phyloP scores from a whole-genome alignment of 2,329 filamentous ascomycete species.

The Kalaharituber pfeilii region DNA sequence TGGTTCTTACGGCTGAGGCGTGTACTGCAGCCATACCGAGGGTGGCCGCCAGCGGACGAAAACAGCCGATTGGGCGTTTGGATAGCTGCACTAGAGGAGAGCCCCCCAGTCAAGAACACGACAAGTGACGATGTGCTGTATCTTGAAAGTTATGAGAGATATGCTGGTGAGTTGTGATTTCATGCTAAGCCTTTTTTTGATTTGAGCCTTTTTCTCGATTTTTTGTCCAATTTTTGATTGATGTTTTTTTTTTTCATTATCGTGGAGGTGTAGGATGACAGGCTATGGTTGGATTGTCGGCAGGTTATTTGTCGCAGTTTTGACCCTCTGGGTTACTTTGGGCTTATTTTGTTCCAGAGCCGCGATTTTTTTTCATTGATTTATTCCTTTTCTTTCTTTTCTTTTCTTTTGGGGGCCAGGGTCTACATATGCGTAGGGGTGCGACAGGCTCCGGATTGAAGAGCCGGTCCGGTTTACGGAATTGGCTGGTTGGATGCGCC shows the following conservation, averaged over 20 bases:
- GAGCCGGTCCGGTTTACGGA: neutral
- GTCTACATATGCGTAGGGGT: no score
- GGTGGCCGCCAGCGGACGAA: constrained; percentile 26
- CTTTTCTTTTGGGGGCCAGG: no score
- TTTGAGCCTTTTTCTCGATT: neutral
- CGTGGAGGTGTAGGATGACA: neutral
- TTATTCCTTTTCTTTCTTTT: no score
- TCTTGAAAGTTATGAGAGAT: constrained; percentile 47
- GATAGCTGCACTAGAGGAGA: constrained; percentile 27
- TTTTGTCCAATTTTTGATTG: neutral
- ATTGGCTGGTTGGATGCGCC: constrained; percentile 9
- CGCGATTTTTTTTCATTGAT: no score
- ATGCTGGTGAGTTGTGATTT: constrained; percentile 37
- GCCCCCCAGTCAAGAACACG: constrained; percentile 27
- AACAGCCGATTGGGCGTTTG: constrained; percentile 27
- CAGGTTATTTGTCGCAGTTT: no score
- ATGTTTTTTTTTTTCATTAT: neutral
- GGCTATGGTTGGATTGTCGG: neutral
- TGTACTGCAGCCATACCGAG: constrained; percentile 28
- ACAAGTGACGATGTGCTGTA: constrained; percentile 38
- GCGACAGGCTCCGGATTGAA: constrained; percentile 6
- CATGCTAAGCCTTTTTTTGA: no score
- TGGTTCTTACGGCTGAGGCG: constrained; percentile 28
- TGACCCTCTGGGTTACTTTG: no score
- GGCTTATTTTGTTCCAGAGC: no score